These are phyloP conservation scores for Magnusiomyces magnusii DNA, from an alignment of 1,139 yeast species.

Conservation along the genomic window DNA sequence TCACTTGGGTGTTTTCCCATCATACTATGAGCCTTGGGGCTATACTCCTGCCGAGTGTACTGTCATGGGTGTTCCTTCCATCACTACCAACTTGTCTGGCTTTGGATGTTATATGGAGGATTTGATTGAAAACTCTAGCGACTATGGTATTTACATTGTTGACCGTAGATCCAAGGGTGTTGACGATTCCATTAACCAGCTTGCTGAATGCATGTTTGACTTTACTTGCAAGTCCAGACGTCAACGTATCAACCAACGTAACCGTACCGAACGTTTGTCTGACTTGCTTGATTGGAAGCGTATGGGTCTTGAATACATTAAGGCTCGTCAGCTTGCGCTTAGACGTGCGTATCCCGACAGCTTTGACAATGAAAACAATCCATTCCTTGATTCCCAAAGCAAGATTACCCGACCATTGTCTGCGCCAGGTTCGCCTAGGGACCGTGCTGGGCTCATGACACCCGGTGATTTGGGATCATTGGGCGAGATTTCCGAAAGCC, in stretches of 20 bases:
- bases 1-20: conserved; percentile 97
- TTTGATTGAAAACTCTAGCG: conserved; percentile 86
- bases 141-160: conserved; percentile 94
- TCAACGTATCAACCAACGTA: conserved; percentile 96
- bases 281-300: conserved; percentile 96
- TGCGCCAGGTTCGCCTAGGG: conserved; percentile 90
- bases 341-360: conserved; percentile 91
- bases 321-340: conserved; percentile 87
- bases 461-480: conserved; percentile 98
- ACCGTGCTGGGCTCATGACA: conserved; percentile 65
- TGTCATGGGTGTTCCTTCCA: conserved; percentile 99
- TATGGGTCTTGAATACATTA: conserved; percentile 94
- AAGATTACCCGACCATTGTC: conserved; percentile 88
- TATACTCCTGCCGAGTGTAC: conserved; percentile 99
- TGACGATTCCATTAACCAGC: conserved; percentile 89
- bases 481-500: conserved; percentile 71
- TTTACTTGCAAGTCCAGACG: conserved; percentile 86
- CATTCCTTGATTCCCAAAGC: conserved; percentile 40
- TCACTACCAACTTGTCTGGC: conserved; percentile 93
- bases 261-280: conserved; percentile 88
- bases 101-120: conserved; percentile 99
- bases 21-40: conserved; percentile 99
- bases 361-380: conserved; percentile 45
- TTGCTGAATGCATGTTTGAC: conserved; percentile 82
- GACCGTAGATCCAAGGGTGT: conserved; percentile 92